Base-by-base conservation (phyloP, 768 basidiomycete species). In the Lactifluus volemus region DNA sequence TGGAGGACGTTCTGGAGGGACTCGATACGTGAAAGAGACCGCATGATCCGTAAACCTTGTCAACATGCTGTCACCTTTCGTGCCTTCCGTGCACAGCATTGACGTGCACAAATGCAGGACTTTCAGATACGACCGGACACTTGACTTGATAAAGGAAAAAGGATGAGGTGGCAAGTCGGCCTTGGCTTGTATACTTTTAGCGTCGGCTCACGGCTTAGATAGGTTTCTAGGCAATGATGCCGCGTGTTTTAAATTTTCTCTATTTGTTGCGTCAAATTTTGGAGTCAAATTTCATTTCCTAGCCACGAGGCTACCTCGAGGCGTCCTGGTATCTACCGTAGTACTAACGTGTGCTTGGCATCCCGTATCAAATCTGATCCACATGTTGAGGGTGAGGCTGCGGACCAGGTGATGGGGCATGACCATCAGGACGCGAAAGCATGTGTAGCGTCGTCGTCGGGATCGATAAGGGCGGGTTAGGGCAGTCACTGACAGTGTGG, bases 1-100 rank as follows among this genome's bases (percentile, higher is more conserved):
- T 86, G 25, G 84, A 86, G 60, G 81, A 84, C 12, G 69, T 86
- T 6, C 29, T 74, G 44, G 64, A 69, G 38, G 77, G 77, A 4
- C 44, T 73, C 7, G 19, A 47, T 17, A 8, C 47, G 57, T 51
- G 57, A 58, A 59, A 17, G 14, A 11, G 49, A 2, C 36, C 3
- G 55, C 32, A 34, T 58, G 49, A 44, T 51, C 49, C 38, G 57
- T 32, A 30, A 50, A 44, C 14, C 29, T 39, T 38, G 45, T 38
- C 45, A 47, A 47, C 21, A 48, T 8, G 45, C 34, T 34, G 55
- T 49, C 48, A 38, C 21, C 6, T 7, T 11, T 12, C 19, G 57
- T 30, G 47, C 25, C 25, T 29, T 29, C 21, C 47, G 25, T 38
- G 36, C 36, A 36, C 21, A 53, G 21, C 12, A 19, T 17, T 38